Evolutionary conservation across 2,329 filamentous ascomycete genomes (phyloP).

Genomic region (Claviceps digitariae): DNA sequence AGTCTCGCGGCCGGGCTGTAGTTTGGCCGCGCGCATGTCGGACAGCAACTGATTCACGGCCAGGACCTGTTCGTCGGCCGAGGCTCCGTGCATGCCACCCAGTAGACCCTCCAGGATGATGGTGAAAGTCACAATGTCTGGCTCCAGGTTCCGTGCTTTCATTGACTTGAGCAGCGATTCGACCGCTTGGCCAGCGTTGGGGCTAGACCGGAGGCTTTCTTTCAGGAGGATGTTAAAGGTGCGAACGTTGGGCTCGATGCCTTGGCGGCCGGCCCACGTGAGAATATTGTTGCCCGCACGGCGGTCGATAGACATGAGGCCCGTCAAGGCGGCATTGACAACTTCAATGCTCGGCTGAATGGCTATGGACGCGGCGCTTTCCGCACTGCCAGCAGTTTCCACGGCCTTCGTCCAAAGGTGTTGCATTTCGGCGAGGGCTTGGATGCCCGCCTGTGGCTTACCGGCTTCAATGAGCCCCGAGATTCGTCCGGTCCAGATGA

Average conservation of each 20-base stretch:
- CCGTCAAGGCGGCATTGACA: conserved; percentile 58
- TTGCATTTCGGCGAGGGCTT: conserved; percentile 53
- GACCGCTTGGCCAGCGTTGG: conserved; percentile 34
- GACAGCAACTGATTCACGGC: conserved; percentile 41
- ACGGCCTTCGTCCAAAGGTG: conserved; percentile 38
- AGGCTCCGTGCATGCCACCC: conserved; percentile 23
- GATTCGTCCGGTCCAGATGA: conserved; percentile 59
- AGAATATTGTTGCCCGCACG: conserved; percentile 41
- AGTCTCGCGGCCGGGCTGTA: conserved; percentile 46
- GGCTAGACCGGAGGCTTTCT: conserved; percentile 37
- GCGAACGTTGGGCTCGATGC: conserved; percentile 41
- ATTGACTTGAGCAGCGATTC: conserved; percentile 44
- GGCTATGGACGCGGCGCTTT: conserved; percentile 21
- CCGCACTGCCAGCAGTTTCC: conserved; percentile 9
- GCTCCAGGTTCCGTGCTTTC: conserved; percentile 37
- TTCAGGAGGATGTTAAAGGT: conserved; percentile 60
- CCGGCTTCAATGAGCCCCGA: conserved; percentile 47
- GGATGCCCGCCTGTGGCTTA: conserved; percentile 41
- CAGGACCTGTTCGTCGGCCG: conserved; percentile 34
- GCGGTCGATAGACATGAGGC: conserved; percentile 39
- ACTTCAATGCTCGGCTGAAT: conserved; percentile 48
- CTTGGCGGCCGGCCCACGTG: conserved; percentile 41
- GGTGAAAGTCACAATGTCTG: conserved; percentile 59
- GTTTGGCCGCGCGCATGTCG: conserved; percentile 41
- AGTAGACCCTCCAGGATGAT: conserved; percentile 53